Conservation (phyloP, 2,329 filamentous ascomycete genomes). For the Xylaria sp. region DNA sequence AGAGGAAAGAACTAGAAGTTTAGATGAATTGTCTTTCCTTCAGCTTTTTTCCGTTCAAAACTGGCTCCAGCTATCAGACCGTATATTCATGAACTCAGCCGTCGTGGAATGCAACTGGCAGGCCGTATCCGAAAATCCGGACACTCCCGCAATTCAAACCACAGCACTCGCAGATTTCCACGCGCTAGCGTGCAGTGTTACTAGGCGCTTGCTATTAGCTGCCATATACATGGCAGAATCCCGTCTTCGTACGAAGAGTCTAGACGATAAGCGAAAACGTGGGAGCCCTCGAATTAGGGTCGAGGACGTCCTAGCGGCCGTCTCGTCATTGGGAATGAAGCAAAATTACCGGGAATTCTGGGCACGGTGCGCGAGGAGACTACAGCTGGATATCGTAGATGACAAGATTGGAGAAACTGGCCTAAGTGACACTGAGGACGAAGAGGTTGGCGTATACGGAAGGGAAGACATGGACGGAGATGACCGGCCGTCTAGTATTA, state of each 20-base stretch:
- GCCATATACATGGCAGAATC: conserved; percentile 73
- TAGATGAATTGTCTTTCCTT: conserved; percentile 51
- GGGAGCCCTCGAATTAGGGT: conserved; percentile 44
- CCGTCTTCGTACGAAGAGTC: conserved; percentile 61
- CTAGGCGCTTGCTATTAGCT: conserved; percentile 71
- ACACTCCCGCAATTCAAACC: conserved; percentile 70
- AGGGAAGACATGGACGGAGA: conserved; percentile 5
- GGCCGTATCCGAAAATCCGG: conserved; percentile 56
- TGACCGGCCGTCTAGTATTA: background rate
- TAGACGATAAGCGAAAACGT: conserved; percentile 17
- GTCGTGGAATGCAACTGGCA: conserved; percentile 71
- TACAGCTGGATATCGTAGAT: conserved; percentile 55
- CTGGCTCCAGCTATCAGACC: conserved; percentile 69
- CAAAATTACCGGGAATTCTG: conserved; percentile 50
- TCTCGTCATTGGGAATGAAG: conserved; percentile 52
- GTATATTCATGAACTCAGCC: conserved; percentile 76
- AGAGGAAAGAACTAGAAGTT: background rate
- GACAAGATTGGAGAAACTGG: conserved; percentile 45
- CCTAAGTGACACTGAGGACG: conserved; percentile 3
- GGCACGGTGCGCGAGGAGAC: conserved; percentile 54
- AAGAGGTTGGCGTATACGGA: background rate
- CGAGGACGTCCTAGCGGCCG: conserved; percentile 57
- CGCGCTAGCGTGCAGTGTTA: conserved; percentile 69
- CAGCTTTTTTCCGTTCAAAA: conserved; percentile 62
- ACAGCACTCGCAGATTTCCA: conserved; percentile 81